A percentile compares a stretch with the other conserved stretches of the same genome.
Conservation (phyloP, 1,284 basidiomycete genomes). For the Singerocomus inundabilis region DNA sequence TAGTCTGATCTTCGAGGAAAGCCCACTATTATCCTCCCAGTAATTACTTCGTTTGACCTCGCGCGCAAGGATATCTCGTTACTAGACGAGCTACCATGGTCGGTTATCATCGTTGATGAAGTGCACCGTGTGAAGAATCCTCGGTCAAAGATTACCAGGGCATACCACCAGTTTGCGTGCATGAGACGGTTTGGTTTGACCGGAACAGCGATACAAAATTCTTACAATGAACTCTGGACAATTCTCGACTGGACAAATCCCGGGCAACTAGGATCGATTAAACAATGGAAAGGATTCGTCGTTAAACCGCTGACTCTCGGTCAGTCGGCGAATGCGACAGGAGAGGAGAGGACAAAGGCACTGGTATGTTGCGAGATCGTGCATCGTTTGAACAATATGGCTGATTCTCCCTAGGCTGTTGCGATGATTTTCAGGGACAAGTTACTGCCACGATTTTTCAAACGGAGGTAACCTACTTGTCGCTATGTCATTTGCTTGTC, state of each 20-base stretch:
- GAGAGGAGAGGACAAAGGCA: constrained; percentile 58
- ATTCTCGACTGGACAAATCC: constrained; percentile 82
- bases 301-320: constrained; percentile 64
- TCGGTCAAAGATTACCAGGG: constrained; percentile 55
- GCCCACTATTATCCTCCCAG: constrained; percentile 35
- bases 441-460: constrained; percentile 72
- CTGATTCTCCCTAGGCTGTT: constrained; percentile 41
- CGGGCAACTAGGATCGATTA: constrained; percentile 58
- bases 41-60: constrained; percentile 70
- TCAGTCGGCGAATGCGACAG: constrained; percentile 63
- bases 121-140: constrained; percentile 81
- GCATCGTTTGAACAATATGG: background rate
- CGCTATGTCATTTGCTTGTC: background rate
- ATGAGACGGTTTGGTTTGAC: constrained; percentile 72
- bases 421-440: constrained; percentile 60
- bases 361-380: constrained; percentile 39
- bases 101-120: constrained; percentile 78
- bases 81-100: constrained; percentile 64
- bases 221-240: constrained; percentile 81
- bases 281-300: constrained; percentile 70
- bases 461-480: constrained; percentile 57
- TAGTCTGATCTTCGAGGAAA: background rate
- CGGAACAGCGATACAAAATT: constrained; percentile 84
- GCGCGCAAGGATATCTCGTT: constrained; percentile 65
- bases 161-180: constrained; percentile 66